These are phyloP conservation scores for Nasturtium officinale DNA, from an alignment of 345 rosid genomes.

Conservation along the genomic window DNA sequence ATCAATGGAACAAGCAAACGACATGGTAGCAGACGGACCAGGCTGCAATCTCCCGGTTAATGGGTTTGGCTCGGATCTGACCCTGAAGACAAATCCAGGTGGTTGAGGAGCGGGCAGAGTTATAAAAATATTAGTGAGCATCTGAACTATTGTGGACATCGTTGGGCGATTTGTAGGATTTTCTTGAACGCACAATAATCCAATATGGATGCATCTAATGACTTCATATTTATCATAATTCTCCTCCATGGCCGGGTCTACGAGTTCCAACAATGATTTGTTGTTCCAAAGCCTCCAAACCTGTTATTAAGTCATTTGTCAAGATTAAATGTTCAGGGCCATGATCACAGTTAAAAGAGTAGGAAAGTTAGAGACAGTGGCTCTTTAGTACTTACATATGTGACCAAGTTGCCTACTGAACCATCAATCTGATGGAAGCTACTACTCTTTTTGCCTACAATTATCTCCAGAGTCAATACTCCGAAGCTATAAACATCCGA, in stretches of 20 bases:
- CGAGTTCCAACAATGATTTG: background rate
- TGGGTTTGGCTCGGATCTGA: background rate
- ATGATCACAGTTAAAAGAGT: background rate
- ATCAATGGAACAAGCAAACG: background rate
- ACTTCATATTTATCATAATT: background rate
- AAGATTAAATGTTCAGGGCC: background rate
- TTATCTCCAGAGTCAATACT: conserved; percentile 37
- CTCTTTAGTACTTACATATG: conserved; percentile 37
- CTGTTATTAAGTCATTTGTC: background rate
- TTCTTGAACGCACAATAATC: conserved; percentile 11
- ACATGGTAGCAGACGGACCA: background rate
- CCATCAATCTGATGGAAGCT: conserved; percentile 31
- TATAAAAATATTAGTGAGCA: conserved; percentile 17
- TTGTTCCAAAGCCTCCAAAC: conserved; percentile 22
- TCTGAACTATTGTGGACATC: background rate
- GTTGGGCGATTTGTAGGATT: conserved; percentile 16
- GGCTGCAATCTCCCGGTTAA: background rate
- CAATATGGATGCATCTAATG: conserved; percentile 18
- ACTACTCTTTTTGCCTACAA: conserved; percentile 33
- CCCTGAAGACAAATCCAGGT: conserved; percentile 15
- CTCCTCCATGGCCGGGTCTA: conserved; percentile 4
- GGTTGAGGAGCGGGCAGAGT: conserved; percentile 2
- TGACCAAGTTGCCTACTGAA: conserved; percentile 31
- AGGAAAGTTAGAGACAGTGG: no score
- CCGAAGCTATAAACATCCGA: conserved; percentile 44